Base-by-base conservation (phyloP, 352 stramenopile genomes). In the Bremia lactucae region DNA sequence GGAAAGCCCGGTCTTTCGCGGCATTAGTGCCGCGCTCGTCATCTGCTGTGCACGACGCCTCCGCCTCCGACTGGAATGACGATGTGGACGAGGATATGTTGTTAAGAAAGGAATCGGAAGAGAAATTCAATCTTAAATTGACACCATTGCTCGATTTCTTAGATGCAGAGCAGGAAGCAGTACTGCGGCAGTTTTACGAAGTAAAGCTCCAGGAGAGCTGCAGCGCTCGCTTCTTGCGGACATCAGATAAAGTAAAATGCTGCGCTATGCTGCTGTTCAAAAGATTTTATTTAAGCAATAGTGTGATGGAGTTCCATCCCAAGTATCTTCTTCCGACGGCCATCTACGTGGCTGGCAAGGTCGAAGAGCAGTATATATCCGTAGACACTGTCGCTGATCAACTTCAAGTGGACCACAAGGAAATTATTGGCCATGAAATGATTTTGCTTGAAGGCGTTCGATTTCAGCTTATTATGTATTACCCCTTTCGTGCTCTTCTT, bases 381-480 rank as follows among this genome's bases (percentile, higher is more conserved):
- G 80, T 90, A 28, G 80, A 93, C 31, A 89, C 68, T 31, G 71
- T 93, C 33, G 79, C 76, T 1, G 67, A 89, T 51, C 73, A 90
- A 48, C 65, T 91, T n/a, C 52, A 76, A 24, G 69, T 89, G 33
- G 77, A 91, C 52, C 77, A 87, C 49, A 85, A 87, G 52, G 72
- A 85, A 51, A 79, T 95, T 15, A 87, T 93, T 39, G 75, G 69
- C 2, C 74, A 91, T 33, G 83, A 95, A 53, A 95, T 95, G 76
- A 53, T 83, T 5, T 64, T 95, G 31, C 62, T 95, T 2, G 79
- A 90, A 38, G 81, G 83, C 3, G 76, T 90, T 37, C 78, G 80
- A 33, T 95, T 95, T 46, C 78, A 95, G 52, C 62, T 95, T 3
- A 87, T 91, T 49, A 88, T 92, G 73, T 92, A 91, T 43, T 77